Base-by-base conservation (phyloP, 108 stramenopile genomes). In the Skeletonema grethae region DNA sequence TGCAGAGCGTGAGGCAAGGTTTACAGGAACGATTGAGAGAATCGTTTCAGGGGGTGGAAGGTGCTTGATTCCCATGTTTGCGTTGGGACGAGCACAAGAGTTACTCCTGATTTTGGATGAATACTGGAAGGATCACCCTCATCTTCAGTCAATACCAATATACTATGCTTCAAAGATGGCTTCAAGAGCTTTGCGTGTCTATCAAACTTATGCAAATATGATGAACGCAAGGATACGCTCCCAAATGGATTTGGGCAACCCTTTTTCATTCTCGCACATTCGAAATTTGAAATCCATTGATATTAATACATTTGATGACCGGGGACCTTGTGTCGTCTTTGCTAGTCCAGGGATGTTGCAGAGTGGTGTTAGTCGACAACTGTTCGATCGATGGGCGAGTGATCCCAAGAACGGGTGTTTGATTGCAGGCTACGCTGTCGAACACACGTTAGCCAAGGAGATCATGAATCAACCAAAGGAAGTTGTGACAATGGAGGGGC, bases 341-440 rank as follows among this genome's bases (percentile, higher is more conserved):
- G 99, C 98, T 36, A 86, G 92, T 34, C 99, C 99, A 1, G 99
- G 99, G n/a, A 97, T 99, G 95, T 80, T 99, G 13, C 98, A 99
- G 70, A 83, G 81, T 61, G 99, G 99, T 60, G 97, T 97, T 5
- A 89, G 87, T 9, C 89, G 99, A 10, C 91, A 96, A 70, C 86
- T 99, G 1, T 99, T 99, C 63, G 99, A 99, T 75, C 85, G 92
- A 38, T 99, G 99, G 99, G 97, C 97, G 20, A 59, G 86, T 10
- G 96, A 99, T 80, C 97, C 91, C 5, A 94, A 90, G 67, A 98
- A 99, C 76, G 97, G 97, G 6, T 96, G 97, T 11, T 65, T 99
- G 55, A 95, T 99, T 72, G 97, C 99, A 3, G 99, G 99, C 18
- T 99, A 98, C 81, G 94, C 97, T 41, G 97, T 98, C 4, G 98